These are phyloP conservation scores for Neurospora hispaniola DNA, from an alignment of 495 filamentous ascomycete species.

Conservation along the genomic window DNA sequence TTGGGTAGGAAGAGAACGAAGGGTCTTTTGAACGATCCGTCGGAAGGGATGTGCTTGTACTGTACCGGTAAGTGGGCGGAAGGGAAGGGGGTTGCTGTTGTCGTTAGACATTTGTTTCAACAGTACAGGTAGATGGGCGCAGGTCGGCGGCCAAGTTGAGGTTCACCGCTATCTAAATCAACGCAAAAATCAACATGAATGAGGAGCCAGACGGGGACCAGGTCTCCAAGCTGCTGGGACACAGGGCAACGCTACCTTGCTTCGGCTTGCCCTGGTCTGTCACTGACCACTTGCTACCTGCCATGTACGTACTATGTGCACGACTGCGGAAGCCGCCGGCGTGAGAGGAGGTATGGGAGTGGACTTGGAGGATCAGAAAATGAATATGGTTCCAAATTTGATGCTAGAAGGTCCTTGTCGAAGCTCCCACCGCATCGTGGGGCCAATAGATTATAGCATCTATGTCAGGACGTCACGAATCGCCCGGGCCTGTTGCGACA, in stretches of 20 bases:
- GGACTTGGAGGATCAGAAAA: background rate
- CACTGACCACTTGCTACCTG: background rate
- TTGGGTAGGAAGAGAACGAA: background rate
- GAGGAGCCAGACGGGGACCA: background rate
- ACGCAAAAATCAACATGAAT: background rate
- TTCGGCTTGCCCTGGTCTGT: background rate
- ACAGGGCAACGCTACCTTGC: background rate
- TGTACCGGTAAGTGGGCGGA: background rate
- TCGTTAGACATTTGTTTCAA: background rate
- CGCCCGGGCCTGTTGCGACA: background rate
- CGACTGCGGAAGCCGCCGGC: background rate
- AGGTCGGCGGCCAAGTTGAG: background rate
- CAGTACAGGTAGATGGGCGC: background rate
- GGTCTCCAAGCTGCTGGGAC: background rate
- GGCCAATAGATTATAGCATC: background rate
- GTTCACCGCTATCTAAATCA: background rate
- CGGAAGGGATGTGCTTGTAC: background rate
- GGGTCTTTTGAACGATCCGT: background rate
- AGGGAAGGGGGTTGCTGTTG: background rate
- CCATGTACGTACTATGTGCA: too few relatives aligned
- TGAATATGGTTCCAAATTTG: background rate
- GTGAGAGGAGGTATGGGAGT: background rate
- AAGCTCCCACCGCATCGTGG: background rate
- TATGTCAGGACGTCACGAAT: background rate
- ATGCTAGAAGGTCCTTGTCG: background rate